Conservation (phyloP, 2,329 filamentous ascomycete genomes). For the Rachicladosporium sp. region DNA sequence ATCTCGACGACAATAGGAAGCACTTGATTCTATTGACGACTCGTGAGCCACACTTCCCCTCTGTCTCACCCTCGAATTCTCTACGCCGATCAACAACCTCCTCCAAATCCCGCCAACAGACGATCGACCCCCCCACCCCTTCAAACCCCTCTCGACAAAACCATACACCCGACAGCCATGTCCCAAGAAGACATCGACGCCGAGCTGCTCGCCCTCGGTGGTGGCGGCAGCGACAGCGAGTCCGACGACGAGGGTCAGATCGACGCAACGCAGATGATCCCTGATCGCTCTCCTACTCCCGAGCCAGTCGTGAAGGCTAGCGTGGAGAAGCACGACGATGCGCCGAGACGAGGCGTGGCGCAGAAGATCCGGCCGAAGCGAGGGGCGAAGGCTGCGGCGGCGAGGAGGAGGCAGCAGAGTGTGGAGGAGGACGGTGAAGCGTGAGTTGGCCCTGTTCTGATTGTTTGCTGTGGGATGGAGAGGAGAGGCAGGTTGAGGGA, state of each 20-base stretch:
- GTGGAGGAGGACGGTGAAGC: conserved; percentile 62
- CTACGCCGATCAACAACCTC: no score
- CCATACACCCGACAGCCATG: no score
- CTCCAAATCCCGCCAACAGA: no score
- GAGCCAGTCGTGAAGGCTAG: conserved; percentile 25
- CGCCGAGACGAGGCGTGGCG: conserved; percentile 28
- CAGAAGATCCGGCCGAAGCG: conserved; percentile 34
- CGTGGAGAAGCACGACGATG: conserved; percentile 23
- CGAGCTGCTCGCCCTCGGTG: conserved; percentile 84
- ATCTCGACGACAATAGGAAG: no score
- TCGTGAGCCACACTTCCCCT: no score
- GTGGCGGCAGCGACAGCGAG: conserved; percentile 52
- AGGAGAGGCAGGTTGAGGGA: no score
- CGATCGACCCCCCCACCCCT: no score
- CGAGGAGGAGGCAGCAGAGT: conserved; percentile 40
- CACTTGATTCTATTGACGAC: no score
- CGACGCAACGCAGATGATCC: conserved; percentile 41
- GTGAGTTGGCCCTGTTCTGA: conserved; percentile 43
- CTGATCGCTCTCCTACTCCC: conserved; percentile 44
- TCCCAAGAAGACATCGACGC: conserved; percentile 61
- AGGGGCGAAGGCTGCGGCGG: conserved; percentile 29
- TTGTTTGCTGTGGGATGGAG: not conserved
- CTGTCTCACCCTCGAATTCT: no score
- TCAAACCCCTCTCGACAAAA: no score
- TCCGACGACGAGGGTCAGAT: conserved; percentile 38